Evolutionary conservation across 768 basidiomycete genomes (phyloP), one percentile per base, ranked within the genome.

Genomic region (Exidia glandulosa): DNA sequence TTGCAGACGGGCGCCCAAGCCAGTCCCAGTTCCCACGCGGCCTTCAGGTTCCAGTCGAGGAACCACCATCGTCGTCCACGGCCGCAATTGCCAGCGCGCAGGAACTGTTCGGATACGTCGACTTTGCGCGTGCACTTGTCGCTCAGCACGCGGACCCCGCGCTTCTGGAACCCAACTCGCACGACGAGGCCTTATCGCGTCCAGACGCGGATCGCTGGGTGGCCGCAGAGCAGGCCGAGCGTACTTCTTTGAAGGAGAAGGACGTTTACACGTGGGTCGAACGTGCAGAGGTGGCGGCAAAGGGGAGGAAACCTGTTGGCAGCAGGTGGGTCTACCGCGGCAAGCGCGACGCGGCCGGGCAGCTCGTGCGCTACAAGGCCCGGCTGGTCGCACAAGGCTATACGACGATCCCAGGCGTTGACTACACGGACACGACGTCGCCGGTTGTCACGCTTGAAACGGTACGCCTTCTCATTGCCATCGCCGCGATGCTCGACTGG

Each of bases 401-500:
- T 63, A 56, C 66, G 0, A 75, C 76, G 59, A 60, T 70, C 2
- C 59, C 56, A 2, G 67, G 71, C 10, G 27, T 64, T 33, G 68
- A 72, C 60, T 71, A 27, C 50, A 31, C 66, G 60, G 48, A 57
- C 48, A 45, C 67, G 23, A 70, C 69, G 0, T 68, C 66, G 16
- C 63, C 71, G 1, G 70, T 67, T 66, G 3, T 71, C 66, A 48
- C 62, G 13, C 61, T 60, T 66, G 29, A 61, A 62, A 1, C 63
- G 66, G 1, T 72, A 19, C 66, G 71, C 23, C 52, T 66, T 0
- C 30, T 74, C 13, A 66, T 81, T 2, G 71, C 75, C 3, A 50
- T 78, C n/a, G 75, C 77, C 0, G 75, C 76, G 0, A 5, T 58
- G 0, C 48, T 72, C 9, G 62, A 71, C 29, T 73, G 73, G 61